A percentile compares a stretch with the other conserved stretches of the same genome.
Evolutionary conservation across 768 basidiomycete genomes (phyloP).

Genomic region (Lactarius psammicola): DNA sequence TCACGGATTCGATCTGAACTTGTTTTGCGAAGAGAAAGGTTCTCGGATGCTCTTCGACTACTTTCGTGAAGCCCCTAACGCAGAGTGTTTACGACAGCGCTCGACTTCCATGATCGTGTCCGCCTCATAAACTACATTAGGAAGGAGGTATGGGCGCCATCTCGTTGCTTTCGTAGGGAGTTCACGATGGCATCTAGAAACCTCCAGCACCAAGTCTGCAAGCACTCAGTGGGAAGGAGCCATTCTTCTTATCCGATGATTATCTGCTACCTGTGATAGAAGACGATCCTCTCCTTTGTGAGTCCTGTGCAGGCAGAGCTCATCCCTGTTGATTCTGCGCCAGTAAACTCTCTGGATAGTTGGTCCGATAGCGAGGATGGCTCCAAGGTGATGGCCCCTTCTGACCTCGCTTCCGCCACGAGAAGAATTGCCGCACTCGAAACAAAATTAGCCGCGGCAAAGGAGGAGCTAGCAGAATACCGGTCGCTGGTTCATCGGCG

Average conservation of each 20-base stretch:
- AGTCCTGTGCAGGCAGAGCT: conserved; percentile 34
- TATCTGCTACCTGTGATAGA: conserved; percentile 80
- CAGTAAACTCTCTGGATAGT: conserved; percentile 62
- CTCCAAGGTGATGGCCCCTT: conserved; percentile 30
- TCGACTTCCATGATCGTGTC: conserved; percentile 79
- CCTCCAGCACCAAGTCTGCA: conserved; percentile 51
- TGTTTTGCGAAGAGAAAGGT: conserved; percentile 53
- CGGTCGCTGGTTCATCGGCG: conserved; percentile 54
- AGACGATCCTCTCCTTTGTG: conserved; percentile 89
- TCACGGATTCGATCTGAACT: conserved; percentile 63
- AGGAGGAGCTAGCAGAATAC: conserved; percentile 62
- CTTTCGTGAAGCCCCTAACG: conserved; percentile 5
- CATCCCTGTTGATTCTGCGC: conserved; percentile 17
- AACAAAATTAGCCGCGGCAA: conserved; percentile 56
- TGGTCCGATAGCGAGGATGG: conserved; percentile 78
- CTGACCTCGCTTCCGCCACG: conserved; percentile 37
- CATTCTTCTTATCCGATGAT: conserved; percentile 69
- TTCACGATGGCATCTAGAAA: conserved; percentile 16
- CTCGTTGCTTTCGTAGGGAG: neutral
- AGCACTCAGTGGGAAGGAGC: conserved; percentile 54
- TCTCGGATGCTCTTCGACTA: conserved; percentile 31
- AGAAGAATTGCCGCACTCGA: conserved; percentile 59
- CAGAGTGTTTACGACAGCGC: conserved; percentile 41
- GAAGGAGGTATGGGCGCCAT: conserved; percentile 51
- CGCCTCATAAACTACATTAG: conserved; percentile 87